phyloP scores from a whole-genome alignment of 2,329 filamentous ascomycete genomes.

The Arthroderma sp. region DNA sequence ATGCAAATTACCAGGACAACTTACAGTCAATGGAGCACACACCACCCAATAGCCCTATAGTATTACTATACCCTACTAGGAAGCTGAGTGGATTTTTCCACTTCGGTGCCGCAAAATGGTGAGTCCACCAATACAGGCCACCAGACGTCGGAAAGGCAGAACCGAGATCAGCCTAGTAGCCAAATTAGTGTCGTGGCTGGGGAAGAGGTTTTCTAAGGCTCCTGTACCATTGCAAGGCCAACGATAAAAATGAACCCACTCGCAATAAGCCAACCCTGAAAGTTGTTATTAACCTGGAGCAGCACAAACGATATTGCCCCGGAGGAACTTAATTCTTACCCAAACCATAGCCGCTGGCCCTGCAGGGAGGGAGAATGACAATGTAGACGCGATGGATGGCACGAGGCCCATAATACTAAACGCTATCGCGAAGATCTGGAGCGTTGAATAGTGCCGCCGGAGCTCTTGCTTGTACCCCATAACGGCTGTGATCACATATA shows the following conservation, averaged over 20 bases:
- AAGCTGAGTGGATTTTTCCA: slow-evolving; percentile 47
- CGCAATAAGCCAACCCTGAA: slow-evolving; percentile 43
- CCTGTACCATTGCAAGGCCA: slow-evolving; percentile 43
- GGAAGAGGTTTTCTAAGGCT: slow-evolving; percentile 13
- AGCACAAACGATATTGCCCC: not conserved
- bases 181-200: not conserved
- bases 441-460: slow-evolving; percentile 46
- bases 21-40: slow-evolving; percentile 48
- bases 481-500: slow-evolving; percentile 13
- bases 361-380: slow-evolving; percentile 46
- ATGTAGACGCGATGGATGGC: slow-evolving; percentile 47
- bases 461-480: slow-evolving; percentile 48
- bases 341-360: slow-evolving; percentile 50
- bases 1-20: slow-evolving; percentile 7
- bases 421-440: slow-evolving; percentile 50
- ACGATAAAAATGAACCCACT: slow-evolving; percentile 46
- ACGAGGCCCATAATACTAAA: slow-evolving; percentile 50
- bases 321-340: slow-evolving; percentile 20
- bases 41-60: slow-evolving; percentile 46
- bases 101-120: slow-evolving; percentile 44
- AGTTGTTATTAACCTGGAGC: slow-evolving; percentile 2
- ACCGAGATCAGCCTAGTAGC: slow-evolving; percentile 34
- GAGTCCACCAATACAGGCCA: slow-evolving; percentile 48
- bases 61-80: slow-evolving; percentile 49
- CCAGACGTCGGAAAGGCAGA: slow-evolving; percentile 47